These are phyloP conservation scores for Kregervanrija pseudodelftensis DNA, from an alignment of 805 yeast species.

Conservation along the genomic window DNA sequence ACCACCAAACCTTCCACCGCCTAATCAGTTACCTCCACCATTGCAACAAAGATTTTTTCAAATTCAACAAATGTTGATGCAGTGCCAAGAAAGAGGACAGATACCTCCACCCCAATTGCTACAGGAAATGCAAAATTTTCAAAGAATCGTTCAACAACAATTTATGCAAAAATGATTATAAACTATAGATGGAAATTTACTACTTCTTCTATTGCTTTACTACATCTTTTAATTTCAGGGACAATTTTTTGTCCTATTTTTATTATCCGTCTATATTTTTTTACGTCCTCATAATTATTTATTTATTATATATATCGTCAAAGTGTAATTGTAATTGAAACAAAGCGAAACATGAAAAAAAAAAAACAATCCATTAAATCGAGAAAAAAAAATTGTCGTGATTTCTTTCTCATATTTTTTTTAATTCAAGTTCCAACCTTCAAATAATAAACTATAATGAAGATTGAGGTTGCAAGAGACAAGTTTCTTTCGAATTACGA, in stretches of 20 bases:
- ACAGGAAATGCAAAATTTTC: slow-evolving; percentile 11
- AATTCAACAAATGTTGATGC: slow-evolving; percentile 8
- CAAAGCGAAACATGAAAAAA: not conserved
- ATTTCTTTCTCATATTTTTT: too few relatives aligned
- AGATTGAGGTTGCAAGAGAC: slow-evolving; percentile 46
- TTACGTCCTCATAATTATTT: too few relatives aligned
- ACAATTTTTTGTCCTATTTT: not conserved
- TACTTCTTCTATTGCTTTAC: not conserved
- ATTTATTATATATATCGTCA: too few relatives aligned
- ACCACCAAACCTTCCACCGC: slow-evolving; percentile 10
- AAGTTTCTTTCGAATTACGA: slow-evolving; percentile 60
- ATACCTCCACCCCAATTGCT: slow-evolving; percentile 13
- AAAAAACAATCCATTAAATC: not conserved
- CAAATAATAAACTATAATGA: slow-evolving; percentile 6
- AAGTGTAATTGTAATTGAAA: too few relatives aligned
- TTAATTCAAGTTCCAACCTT: too few relatives aligned
- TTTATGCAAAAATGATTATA: not conserved
- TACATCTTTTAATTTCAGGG: not conserved
- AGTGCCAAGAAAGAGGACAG: slow-evolving; percentile 11
- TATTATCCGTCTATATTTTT: too few relatives aligned
- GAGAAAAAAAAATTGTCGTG: too few relatives aligned
- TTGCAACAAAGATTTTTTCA: slow-evolving; percentile 7
- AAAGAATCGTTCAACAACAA: slow-evolving; percentile 6
- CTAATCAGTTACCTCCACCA: slow-evolving; percentile 11
- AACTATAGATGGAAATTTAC: not conserved